Evolutionary conservation across 306 rosid species (phyloP).

Genomic region (Vachellia collinsii): DNA sequence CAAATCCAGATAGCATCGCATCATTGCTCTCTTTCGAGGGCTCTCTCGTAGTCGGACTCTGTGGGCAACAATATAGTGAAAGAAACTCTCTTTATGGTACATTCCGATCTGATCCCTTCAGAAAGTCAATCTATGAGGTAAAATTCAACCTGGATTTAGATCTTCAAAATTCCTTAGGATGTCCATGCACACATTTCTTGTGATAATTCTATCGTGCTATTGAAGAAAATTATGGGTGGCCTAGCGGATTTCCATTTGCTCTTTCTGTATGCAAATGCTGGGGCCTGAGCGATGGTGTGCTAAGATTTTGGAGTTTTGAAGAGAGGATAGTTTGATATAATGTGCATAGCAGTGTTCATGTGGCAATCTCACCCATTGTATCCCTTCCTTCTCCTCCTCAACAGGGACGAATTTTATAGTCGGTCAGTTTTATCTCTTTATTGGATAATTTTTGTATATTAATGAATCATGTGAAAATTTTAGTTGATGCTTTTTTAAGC

Average conservation of each 20-base stretch:
- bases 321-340: neutral
- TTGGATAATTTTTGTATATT: neutral
- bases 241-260: neutral
- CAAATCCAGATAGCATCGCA: too few species aligned
- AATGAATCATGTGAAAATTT: neutral
- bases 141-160: neutral
- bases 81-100: too few species aligned
- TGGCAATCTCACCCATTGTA: constrained; percentile 72
- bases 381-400: constrained; percentile 55
- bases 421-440: constrained; percentile 47
- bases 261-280: neutral
- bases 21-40: too few species aligned
- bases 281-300: neutral
- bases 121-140: too few species aligned
- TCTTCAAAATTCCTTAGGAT: neutral
- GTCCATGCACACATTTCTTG: neutral
- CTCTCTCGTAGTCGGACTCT: too few species aligned
- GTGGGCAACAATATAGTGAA: too few species aligned
- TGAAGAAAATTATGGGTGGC: neutral
- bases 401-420: constrained; percentile 58
- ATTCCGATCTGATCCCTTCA: too few species aligned
- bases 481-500: neutral
- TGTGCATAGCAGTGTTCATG: constrained; percentile 72
- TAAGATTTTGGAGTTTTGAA: neutral
- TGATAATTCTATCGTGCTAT: neutral